Evolutionary conservation across 2,329 filamentous ascomycete species (phyloP).

Genomic region (Emergomyces pasteurianus): DNA sequence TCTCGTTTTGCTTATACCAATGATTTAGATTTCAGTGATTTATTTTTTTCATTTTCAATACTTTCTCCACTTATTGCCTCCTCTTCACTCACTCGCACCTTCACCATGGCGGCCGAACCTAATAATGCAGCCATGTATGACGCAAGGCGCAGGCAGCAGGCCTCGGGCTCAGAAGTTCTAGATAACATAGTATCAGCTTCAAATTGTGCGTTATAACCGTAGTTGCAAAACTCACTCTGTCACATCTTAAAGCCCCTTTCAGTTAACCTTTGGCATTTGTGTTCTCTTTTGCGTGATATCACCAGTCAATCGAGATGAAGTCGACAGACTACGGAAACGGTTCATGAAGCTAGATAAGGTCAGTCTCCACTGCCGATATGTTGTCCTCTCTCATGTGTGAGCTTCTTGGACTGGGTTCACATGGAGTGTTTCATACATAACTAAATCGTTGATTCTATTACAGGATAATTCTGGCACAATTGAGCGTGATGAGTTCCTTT

Average conservation of each 20-base stretch:
- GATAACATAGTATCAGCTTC: slow-evolving; percentile 94
- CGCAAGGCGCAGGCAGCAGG: slow-evolving; percentile 31
- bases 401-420: neutral
- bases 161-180: slow-evolving; percentile 56
- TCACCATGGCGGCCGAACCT: slow-evolving; percentile 22
- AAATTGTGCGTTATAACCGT: slow-evolving; percentile 58
- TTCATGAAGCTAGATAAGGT: slow-evolving; percentile 99
- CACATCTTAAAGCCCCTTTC: neutral
- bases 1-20: neutral
- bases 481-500: slow-evolving; percentile 96
- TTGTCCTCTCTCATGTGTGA: neutral
- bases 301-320: slow-evolving; percentile 89
- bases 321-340: slow-evolving; percentile 86
- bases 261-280: neutral
- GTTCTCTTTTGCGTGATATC: neutral
- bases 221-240: neutral
- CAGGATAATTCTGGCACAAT: slow-evolving; percentile 97
- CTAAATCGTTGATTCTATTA: neutral
- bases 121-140: slow-evolving; percentile 35
- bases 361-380: slow-evolving; percentile 3
- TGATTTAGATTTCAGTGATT: neutral
- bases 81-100: neutral
- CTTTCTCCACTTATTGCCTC: neutral
- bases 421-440: neutral
- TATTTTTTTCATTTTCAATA: neutral